Percentiles rank a stretch among this genome's conserved stretches.
These are phyloP conservation scores for Dictyostelium discoideum DNA, from an alignment of 78 protist species.

Conservation along the genomic window dicty_2.7 NC_007088.5:1152001-1152500, in stretches of 20 bases:
- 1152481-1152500: neutral
- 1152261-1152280: conserved; percentile 10
- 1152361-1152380: conserved; percentile 23
- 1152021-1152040: neutral
- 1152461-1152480: neutral
- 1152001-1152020: neutral
- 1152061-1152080: neutral
- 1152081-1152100: neutral
- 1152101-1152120: neutral
- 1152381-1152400: conserved; percentile 10
- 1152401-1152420: conserved; percentile 11
- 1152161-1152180: neutral
- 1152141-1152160: neutral
- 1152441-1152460: neutral
- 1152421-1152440: neutral
- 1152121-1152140: neutral
- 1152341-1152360: conserved; percentile 28
- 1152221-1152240: conserved; percentile 42
- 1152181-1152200: conserved; percentile 42
- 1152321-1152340: conserved; percentile 15
- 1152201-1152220: conserved; percentile 52
- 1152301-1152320: conserved; percentile 30
- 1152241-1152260: neutral
- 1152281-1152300: conserved; percentile 29
- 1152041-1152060: neutral